Base-by-base conservation (phyloP, 176 grass and related monocot species). In the Triticum monococcum region DNA sequence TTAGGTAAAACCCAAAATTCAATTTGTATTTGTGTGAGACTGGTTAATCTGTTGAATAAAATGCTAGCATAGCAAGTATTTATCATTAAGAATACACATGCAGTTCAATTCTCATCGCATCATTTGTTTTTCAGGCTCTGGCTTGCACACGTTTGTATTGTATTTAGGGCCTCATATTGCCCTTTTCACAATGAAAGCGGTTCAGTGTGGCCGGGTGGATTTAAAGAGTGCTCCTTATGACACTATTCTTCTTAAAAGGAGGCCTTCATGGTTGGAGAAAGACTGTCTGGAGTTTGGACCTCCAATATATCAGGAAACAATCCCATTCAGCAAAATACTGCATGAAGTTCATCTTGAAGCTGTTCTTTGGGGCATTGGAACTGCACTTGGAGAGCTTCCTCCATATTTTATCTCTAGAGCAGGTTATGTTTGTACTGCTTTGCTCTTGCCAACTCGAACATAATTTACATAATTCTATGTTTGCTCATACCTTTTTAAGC, bases 391-490 rank as follows among this genome's bases (percentile, higher is more conserved):
- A 57, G 97, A 98, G 73, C 92, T 98, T 85, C 97, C 97, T 89
- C 97, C 97, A 64, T 98, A 96, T 91, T 98, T 98, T 81, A 89
- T 98, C 52, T 96, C 97, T 77, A 92, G 90, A 98, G 90, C 94
- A 91, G 97, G 97, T 98, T 92, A 35, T 7, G n/a, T 86, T 72
- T 50, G 68, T 74, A 79, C 45, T 40, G 14, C 57, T 89, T 79
- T 78, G 12, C 16, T 50, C 61, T 33, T 54, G 10, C 64, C 40
- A 71, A 30, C 3, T 80, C 22, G 5, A 84, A 22, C 9, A 37
- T 46, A 50, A 62, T 61, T 68, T 81, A 12, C 62, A 46, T 38
- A 4, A 2, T 86, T 84, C 33, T 32, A 26, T 80, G 4, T 31
- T 6, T 67, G 71, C 23, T 75, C 28, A 59, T 41, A 35, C 31